phyloP scores from a whole-genome alignment of 768 basidiomycete genomes.

The Paxillus rubicundulus region DNA sequence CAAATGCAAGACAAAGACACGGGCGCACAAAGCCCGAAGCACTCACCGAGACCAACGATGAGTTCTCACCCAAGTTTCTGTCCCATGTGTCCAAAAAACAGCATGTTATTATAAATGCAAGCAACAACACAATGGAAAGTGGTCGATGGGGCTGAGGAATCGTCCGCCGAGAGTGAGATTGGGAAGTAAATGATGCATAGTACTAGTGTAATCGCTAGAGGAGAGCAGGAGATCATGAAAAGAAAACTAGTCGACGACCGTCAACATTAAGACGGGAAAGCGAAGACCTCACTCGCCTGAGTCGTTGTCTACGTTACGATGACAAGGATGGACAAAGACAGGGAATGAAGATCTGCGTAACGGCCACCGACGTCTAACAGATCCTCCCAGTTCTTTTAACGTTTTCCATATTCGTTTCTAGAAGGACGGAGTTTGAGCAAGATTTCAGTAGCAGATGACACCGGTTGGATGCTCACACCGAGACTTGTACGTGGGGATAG shows the following conservation, averaged over 20 bases:
- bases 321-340: constrained; percentile 18
- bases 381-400: constrained; percentile 11
- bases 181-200: background rate
- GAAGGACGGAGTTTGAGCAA: background rate
- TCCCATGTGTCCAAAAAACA: background rate
- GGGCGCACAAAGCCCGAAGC: too few relatives aligned
- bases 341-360: constrained; percentile 8
- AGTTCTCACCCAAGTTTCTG: too few relatives aligned
- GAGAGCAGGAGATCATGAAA: constrained; percentile 6
- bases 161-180: background rate
- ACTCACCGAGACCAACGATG: too few relatives aligned
- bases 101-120: background rate
- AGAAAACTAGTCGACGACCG: constrained; percentile 10
- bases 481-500: constrained; percentile 6
- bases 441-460: background rate
- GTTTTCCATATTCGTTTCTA: constrained; percentile 20
- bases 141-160: background rate
- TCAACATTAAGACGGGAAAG: background rate
- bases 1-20: too few relatives aligned
- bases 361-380: constrained; percentile 15
- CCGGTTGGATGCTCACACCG: constrained; percentile 13
- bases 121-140: background rate
- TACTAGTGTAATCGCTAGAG: background rate
- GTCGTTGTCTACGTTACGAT: constrained; percentile 16
- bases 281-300: constrained; percentile 16